phyloP scores from a whole-genome alignment of 306 rosid species.

The Casuarina cunninghamiana region DNA sequence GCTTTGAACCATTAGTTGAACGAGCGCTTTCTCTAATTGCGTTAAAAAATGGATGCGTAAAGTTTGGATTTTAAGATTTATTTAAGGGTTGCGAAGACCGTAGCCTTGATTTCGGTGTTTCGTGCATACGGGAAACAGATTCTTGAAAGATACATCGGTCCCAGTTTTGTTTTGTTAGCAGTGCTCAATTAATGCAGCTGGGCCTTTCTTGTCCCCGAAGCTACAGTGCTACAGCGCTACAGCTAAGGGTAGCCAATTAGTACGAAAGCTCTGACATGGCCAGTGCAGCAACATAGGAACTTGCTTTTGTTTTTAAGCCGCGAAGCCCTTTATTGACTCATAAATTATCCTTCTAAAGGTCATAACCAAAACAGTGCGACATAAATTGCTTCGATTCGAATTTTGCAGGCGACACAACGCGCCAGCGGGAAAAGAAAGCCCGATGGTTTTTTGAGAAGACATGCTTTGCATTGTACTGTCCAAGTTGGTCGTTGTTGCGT shows the following conservation, averaged over 20 bases:
- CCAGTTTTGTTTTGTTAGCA: background rate
- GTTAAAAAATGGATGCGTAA: no score
- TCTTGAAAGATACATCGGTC: background rate
- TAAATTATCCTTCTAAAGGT: no score
- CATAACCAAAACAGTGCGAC: background rate
- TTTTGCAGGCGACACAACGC: background rate
- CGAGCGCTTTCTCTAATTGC: no score
- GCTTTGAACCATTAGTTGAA: no score
- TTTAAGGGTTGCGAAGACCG: background rate
- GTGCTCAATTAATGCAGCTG: conserved; percentile 28
- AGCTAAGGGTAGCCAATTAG: conserved; percentile 11
- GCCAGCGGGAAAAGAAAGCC: background rate
- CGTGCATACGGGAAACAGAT: background rate
- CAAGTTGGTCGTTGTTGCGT: background rate
- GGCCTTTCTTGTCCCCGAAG: conserved; percentile 35
- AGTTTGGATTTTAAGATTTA: background rate
- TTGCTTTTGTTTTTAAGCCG: conserved; percentile 13
- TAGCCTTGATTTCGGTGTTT: background rate
- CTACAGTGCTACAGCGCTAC: conserved; percentile 20
- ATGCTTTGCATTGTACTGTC: background rate
- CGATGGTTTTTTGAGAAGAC: background rate
- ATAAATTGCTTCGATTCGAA: background rate
- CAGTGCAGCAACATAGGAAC: conserved; percentile 18
- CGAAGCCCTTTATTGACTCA: no score
- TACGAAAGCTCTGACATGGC: background rate